Conservation (phyloP, 163 green algal species). For the Botryococcus braunii region DNA sequence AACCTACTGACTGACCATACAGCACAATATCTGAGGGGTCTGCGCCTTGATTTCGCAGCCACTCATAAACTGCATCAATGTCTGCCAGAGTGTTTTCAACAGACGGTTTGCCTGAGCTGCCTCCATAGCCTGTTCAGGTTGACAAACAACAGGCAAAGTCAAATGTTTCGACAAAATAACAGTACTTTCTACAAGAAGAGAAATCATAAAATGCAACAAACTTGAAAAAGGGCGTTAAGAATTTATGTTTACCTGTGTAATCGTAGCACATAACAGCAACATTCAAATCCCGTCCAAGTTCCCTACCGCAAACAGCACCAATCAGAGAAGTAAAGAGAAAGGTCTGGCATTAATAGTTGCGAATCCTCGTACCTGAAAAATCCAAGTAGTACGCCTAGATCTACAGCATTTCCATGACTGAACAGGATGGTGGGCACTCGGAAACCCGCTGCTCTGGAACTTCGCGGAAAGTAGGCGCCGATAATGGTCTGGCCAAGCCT, state of each 20-base stretch:
- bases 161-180: too few relatives aligned
- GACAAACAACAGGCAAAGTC: too few relatives aligned
- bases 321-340: too few relatives aligned
- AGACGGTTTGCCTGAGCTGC: slow-evolving; percentile 45
- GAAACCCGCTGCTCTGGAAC: slow-evolving; percentile 7
- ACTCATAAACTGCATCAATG: slow-evolving; percentile 44
- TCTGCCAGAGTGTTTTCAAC: slow-evolving; percentile 53
- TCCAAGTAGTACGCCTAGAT: slow-evolving; percentile 50
- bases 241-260: too few relatives aligned
- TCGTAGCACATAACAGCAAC: slow-evolving; percentile 40
- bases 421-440: slow-evolving; percentile 57
- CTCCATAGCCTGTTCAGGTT: slow-evolving; percentile 60
- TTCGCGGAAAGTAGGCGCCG: slow-evolving; percentile 37
- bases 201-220: too few relatives aligned
- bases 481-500: slow-evolving; percentile 25
- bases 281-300: slow-evolving; percentile 35
- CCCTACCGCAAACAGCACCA: slow-evolving; percentile 24
- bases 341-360: too few relatives aligned
- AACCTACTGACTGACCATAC: slow-evolving; percentile 59
- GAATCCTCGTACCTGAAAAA: slow-evolving; percentile 24
- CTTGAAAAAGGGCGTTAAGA: too few relatives aligned
- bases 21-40: slow-evolving; percentile 50
- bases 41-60: slow-evolving; percentile 29
- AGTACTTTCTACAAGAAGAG: too few relatives aligned
- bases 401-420: slow-evolving; percentile 78